Evolutionary conservation across 176 grass and related monocot genomes (phyloP), one percentile per base, ranked within the genome.

Genomic region (Microstegium vimineum): DNA sequence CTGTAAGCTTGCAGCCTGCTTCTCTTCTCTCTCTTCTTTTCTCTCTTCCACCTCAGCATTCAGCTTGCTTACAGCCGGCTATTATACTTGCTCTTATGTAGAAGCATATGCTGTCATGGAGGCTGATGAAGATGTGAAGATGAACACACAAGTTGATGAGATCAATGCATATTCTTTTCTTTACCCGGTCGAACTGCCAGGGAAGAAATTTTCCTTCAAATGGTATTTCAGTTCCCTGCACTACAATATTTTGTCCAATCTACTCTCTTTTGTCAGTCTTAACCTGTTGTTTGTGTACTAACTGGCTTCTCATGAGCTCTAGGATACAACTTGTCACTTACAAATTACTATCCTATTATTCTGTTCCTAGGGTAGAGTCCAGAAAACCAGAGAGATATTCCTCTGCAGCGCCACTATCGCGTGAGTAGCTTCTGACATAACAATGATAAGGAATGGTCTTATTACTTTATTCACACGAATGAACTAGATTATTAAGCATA

Each of bases 321-420:
- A 61, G 40, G 35, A 69, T 37, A 75, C 20, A 72, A 34, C 64
- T 28, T 57, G 35, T 35, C 79, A 52, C 65, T 79, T 52, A 66
- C 67, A 42, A 40, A 36, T 72, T 43, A 61, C 67, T 51, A 47
- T 42, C 61, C 22, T 82, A 25, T 45, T 80, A 18, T 30, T 92
- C 61, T 79, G 43, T 89, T 84, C 82, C 40, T 72, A 98, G 95
- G 95, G 90, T 98, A 35, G 89, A 90, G 66, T 98, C 95, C 8
- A 98, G 95, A 84, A 98, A 98, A 79, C 87, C 95, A 7, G 95
- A 98, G 82, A 81, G 92, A 40, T 98, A 98, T 66, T 98, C 95
- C 38, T 98, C 95, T 32, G 95, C 95, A 20, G 95, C 92, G 4
- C 95, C 95, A 79, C 87, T 98, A 80, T 95, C 90, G 17, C 82